Percentiles rank a stretch among this genome's conserved stretches.
Evolutionary conservation across 1,284 basidiomycete species (phyloP).

Genomic region (Coniophora puteana): DNA sequence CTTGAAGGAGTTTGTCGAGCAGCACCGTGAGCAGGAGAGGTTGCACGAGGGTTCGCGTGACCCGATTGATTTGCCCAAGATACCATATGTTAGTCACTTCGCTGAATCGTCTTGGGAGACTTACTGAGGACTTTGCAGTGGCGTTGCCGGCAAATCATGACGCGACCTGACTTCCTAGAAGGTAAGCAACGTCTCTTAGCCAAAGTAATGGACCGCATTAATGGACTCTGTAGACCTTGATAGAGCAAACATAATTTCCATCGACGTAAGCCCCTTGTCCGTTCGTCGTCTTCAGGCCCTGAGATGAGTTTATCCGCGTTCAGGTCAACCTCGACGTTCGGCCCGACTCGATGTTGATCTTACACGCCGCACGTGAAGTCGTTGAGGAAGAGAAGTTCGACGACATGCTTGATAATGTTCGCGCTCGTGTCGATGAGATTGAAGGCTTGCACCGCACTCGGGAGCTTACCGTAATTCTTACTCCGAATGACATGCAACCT

Average conservation of each 20-base stretch:
- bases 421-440: constrained; percentile 71
- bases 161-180: constrained; percentile 76
- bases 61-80: constrained; percentile 44
- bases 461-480: constrained; percentile 54
- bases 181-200: constrained; percentile 37
- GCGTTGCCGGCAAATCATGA: constrained; percentile 76
- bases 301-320: constrained; percentile 1
- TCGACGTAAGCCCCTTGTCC: constrained; percentile 54
- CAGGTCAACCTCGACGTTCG: constrained; percentile 75
- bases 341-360: constrained; percentile 73
- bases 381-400: constrained; percentile 72
- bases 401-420: constrained; percentile 64
- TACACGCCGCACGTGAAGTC: constrained; percentile 67
- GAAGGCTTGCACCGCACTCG: constrained; percentile 70
- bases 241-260: constrained; percentile 66
- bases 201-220: constrained; percentile 1
- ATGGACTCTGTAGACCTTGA: constrained; percentile 53
- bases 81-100: constrained; percentile 51
- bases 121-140: constrained; percentile 35
- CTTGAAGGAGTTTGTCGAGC: constrained; percentile 64
- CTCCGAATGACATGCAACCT: constrained; percentile 1
- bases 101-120: constrained; percentile 3
- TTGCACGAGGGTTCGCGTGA: constrained; percentile 37
- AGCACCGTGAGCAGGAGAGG: constrained; percentile 47
- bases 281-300: constrained; percentile 2